These are phyloP conservation scores for Brachypodium distachyon DNA, from an alignment of 202 grass and related monocot genomes.

Conservation along the genomic window DNA sequence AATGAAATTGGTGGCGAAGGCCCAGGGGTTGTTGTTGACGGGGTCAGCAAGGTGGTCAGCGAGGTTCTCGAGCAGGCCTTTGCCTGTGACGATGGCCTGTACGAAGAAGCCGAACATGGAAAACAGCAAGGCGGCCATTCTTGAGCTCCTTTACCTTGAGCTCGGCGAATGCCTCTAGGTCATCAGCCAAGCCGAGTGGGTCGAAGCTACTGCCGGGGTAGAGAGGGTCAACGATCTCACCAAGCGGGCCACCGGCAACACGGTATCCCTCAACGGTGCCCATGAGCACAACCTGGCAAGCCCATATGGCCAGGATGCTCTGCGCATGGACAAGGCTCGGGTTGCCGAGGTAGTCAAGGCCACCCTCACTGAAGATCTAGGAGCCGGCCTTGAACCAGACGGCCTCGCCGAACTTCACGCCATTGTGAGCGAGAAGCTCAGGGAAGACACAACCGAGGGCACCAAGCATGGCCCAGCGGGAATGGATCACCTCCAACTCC, in stretches of 20 bases:
- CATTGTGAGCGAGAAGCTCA: background rate
- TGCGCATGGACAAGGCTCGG: conserved; percentile 56
- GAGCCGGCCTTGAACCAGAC: conserved; percentile 72
- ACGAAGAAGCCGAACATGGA: conserved; percentile 95
- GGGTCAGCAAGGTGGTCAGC: conserved; percentile 30
- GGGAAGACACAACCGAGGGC: conserved; percentile 1
- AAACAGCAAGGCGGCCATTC: conserved; percentile 90
- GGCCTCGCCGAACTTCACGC: conserved; percentile 53
- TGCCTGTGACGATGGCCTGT: conserved; percentile 85
- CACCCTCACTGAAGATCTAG: conserved; percentile 61
- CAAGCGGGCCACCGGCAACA: conserved; percentile 45
- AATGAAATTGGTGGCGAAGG: conserved; percentile 42
- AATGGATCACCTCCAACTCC: conserved; percentile 57
- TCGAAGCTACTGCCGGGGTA: conserved; percentile 61
- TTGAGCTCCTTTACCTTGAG: conserved; percentile 95
- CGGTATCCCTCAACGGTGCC: conserved; percentile 65
- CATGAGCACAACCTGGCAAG: conserved; percentile 53
- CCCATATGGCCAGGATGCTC: conserved; percentile 64
- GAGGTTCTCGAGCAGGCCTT: conserved; percentile 69
- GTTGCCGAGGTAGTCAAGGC: conserved; percentile 59
- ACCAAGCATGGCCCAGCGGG: conserved; percentile 52
- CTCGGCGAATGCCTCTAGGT: conserved; percentile 66
- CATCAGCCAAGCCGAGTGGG: conserved; percentile 45
- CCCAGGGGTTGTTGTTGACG: conserved; percentile 70
- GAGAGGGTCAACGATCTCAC: conserved; percentile 44